Base-by-base conservation (phyloP, 345 rosid genomes). In the Hibiscus syriacus region DNA sequence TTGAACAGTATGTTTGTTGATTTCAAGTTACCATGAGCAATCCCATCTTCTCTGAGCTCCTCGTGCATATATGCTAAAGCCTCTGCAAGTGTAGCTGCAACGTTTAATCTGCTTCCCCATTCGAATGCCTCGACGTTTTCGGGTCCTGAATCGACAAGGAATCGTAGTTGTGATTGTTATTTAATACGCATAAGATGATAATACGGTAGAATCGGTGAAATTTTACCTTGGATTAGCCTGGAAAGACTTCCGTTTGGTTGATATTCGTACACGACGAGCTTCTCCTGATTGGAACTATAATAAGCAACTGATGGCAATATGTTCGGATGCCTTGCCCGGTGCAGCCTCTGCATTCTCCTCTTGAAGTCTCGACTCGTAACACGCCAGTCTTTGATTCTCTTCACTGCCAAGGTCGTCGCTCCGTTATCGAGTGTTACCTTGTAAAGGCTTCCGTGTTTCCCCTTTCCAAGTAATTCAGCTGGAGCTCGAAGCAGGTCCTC, bases 21-120 rank as follows among this genome's bases (percentile, higher is more conserved):
- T 74, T 87, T 87, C 68, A 87, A 69, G 80, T 83, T 87, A 16
- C 90, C 92, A 65, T 82, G 90, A n/a, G 84, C 83, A 16, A 85
- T 82, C 39, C 69, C 72, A 62, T 78, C 85, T 55, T 75, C 74
- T 0, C 4, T 32, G 19, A 87, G 81, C 74, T 76, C 76, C 39
- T 66, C 56, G 32, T 85, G 90, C 80, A 82, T 73, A 46, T 70
- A 73, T 68, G 83, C 81, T 36, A 85, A 72, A 36, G 87, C 80
- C 39, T 79, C 72, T 0, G 90, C 71, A 17, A 82, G 36, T 0
- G 14, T 65, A 2, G 79, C 75, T 68, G 88, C 92, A 14, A 80
- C 59, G 14, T 26, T 43, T 41, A 87, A 70, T 54, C 90, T 83
- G 80, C 82, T 83, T 72, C 69, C 87, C 90, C 90, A 87, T 50